Conservation (phyloP, 164 flowering plant genomes). For the Aristolochia californica region DNA sequence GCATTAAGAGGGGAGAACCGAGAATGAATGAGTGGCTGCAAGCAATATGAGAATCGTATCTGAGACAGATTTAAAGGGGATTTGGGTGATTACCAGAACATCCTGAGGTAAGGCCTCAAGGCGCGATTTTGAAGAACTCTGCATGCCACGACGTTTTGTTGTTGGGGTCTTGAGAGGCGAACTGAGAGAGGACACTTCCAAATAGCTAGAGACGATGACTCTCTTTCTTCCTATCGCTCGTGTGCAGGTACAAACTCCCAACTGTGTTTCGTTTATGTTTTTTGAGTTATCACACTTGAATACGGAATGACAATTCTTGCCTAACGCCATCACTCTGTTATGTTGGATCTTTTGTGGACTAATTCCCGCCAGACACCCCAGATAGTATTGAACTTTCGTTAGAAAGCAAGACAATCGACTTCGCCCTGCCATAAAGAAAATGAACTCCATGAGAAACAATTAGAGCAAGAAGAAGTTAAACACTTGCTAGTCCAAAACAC, state of each 20-base stretch:
- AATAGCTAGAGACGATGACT: not conserved
- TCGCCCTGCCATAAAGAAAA: too few relatives aligned
- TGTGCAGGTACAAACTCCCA: not conserved
- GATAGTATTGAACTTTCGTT: too few relatives aligned
- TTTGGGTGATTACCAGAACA: not conserved
- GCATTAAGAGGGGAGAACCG: not conserved
- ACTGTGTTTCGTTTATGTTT: not conserved
- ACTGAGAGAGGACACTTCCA: not conserved
- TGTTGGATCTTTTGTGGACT: too few relatives aligned
- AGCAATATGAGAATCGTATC: not conserved
- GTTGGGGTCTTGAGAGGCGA: not conserved
- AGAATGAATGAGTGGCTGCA: not conserved
- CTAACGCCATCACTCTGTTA: not conserved
- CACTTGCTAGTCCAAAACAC: too few relatives aligned
- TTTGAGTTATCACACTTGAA: not conserved
- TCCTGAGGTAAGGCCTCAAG: slow-evolving; percentile 5
- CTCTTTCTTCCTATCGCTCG: slow-evolving; percentile 3
- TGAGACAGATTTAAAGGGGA: not conserved
- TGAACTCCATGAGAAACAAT: too few relatives aligned
- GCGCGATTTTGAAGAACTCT: not conserved
- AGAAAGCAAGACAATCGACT: too few relatives aligned
- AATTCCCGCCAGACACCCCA: too few relatives aligned
- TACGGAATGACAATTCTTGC: not conserved
- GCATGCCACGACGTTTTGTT: not conserved
- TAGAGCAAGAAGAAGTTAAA: too few relatives aligned